Conservation (phyloP, 495 filamentous ascomycete species). For the Sporormia fimetaria region DNA sequence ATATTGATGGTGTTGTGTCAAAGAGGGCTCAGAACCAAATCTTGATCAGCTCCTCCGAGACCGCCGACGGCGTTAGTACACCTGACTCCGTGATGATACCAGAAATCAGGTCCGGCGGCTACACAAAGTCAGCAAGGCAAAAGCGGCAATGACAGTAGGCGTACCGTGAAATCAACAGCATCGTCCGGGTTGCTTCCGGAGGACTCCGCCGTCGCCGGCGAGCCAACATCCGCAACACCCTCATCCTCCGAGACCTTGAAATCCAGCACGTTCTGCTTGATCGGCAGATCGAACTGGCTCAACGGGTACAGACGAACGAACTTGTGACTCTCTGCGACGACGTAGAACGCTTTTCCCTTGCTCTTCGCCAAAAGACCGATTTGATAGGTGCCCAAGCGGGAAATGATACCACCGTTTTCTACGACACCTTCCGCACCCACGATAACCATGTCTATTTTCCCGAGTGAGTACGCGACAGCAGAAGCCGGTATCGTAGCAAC, state of each 20-base stretch:
- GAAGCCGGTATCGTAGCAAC: conserved; percentile 74
- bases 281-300: conserved; percentile 64
- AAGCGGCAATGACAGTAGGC: conserved; percentile 3
- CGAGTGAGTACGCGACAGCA: conserved; percentile 75
- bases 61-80: conserved; percentile 62
- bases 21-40: conserved; percentile 52
- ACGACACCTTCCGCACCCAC: conserved; percentile 92
- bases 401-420: conserved; percentile 87
- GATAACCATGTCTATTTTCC: conserved; percentile 68
- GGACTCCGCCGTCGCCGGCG: conserved; percentile 13
- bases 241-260: conserved; percentile 42
- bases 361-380: conserved; percentile 71
- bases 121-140: conserved; percentile 1
- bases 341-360: conserved; percentile 72
- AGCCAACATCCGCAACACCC: conserved; percentile 18
- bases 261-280: conserved; percentile 63
- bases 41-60: conserved; percentile 68
- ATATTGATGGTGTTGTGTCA: too few relatives aligned
- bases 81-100: conserved; percentile 69
- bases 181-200: conserved; percentile 29
- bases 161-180: conserved; percentile 73
- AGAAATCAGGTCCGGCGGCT: conserved; percentile 66
- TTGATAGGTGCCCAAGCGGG: conserved; percentile 82
- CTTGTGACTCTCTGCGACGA: conserved; percentile 91
- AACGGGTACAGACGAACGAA: conserved; percentile 75